phyloP scores from a whole-genome alignment of 2,329 filamentous ascomycete species.

The Iodosphaeria phyllophila region DNA sequence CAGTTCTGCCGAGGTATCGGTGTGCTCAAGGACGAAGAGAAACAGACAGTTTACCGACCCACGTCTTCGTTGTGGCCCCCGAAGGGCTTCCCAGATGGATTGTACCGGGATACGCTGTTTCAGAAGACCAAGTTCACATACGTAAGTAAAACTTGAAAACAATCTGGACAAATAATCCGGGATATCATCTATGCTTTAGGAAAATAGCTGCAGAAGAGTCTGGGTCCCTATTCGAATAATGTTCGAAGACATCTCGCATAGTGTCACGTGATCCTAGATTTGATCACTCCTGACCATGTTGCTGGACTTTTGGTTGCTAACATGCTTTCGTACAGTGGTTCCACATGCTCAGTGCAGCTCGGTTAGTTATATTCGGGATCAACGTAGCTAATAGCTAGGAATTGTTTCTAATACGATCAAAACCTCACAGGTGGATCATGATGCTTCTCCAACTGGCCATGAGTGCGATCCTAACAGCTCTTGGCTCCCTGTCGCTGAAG shows the following conservation, averaged over 20 bases:
- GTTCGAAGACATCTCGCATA: no score
- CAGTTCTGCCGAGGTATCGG: conserved; percentile 27
- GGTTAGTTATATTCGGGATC: conserved; percentile 1
- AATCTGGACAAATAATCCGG: no score
- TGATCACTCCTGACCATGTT: no score
- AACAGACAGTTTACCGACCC: conserved; percentile 21
- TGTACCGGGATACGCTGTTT: conserved; percentile 27
- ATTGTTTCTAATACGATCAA: neutral
- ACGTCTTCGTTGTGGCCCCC: conserved; percentile 25
- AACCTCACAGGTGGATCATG: conserved; percentile 20
- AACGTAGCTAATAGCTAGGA: neutral
- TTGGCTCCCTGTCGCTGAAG: conserved; percentile 21
- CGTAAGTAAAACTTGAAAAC: no score
- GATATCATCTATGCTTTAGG: no score
- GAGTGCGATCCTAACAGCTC: conserved; percentile 28
- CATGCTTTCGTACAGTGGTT: no score
- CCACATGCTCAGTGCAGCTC: conserved; percentile 17
- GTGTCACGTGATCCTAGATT: no score
- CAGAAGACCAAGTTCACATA: conserved; percentile 25
- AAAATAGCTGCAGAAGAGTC: no score
- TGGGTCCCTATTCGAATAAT: no score
- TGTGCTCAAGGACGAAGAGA: conserved; percentile 25
- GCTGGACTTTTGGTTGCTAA: no score
- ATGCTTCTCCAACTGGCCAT: conserved; percentile 30
- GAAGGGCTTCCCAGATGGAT: conserved; percentile 24